phyloP scores from a whole-genome alignment of 768 basidiomycete species.

The Podaxis rugospora region DNA sequence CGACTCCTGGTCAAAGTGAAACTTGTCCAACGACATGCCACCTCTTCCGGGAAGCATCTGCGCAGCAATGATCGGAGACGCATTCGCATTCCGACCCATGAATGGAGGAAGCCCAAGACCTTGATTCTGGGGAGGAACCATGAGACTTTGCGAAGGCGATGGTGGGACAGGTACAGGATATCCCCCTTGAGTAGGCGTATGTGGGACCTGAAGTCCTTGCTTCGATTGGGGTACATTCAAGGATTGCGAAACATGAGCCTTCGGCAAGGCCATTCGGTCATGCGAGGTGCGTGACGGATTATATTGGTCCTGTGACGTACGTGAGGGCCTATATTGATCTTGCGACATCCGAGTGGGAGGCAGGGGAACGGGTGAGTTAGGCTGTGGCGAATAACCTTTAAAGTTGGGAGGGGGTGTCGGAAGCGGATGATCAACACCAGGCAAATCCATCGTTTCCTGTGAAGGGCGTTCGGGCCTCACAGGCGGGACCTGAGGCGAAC shows the following conservation, averaged over 20 bases:
- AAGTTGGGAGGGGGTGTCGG: conserved; percentile 18
- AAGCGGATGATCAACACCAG: conserved; percentile 28
- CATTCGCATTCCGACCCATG: conserved; percentile 15
- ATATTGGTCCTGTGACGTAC: conserved; percentile 21
- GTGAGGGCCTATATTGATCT: conserved; percentile 10
- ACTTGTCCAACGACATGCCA: conserved; percentile 34
- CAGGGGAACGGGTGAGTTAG: background rate
- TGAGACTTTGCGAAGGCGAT: background rate
- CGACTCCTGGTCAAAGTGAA: conserved; percentile 73
- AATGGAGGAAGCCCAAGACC: background rate
- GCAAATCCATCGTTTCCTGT: conserved; percentile 31
- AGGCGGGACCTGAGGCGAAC: conserved; percentile 31
- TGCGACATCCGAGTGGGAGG: conserved; percentile 8
- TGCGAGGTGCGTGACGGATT: background rate
- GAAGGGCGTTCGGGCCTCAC: conserved; percentile 35
- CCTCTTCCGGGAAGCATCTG: conserved; percentile 34
- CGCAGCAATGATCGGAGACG: conserved; percentile 35
- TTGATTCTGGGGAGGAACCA: conserved; percentile 4
- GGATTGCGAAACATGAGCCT: background rate
- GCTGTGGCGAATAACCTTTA: conserved; percentile 24
- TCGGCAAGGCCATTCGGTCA: background rate
- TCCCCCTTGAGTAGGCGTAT: background rate
- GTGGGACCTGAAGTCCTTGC: conserved; percentile 5
- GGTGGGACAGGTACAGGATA: conserved; percentile 10
- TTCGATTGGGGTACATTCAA: conserved; percentile 9